A percentile compares a stretch with the other conserved stretches of the same genome.
Evolutionary conservation across 1,284 basidiomycete species (phyloP).

Genomic region (Takashimella tepidaria): DNA sequence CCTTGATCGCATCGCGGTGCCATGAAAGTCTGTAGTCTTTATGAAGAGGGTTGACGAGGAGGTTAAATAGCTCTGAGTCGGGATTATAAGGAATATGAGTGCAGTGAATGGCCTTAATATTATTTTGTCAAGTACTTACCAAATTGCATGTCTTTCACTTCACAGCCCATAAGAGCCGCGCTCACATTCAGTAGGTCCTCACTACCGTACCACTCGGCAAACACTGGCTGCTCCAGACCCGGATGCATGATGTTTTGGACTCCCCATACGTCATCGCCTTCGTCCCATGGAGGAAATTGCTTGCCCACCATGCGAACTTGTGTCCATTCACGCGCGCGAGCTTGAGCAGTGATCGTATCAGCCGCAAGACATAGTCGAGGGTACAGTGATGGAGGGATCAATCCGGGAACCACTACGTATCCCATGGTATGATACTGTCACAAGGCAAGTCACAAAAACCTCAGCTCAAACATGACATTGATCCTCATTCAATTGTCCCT

Average conservation of each 20-base stretch:
- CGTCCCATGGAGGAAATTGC: constrained; percentile 71
- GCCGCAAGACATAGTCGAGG: constrained; percentile 54
- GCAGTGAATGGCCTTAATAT: no score
- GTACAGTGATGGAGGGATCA: constrained; percentile 53
- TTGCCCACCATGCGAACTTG: constrained; percentile 69
- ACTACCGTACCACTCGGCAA: constrained; percentile 65
- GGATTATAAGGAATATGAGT: no score
- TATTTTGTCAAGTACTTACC: no score
- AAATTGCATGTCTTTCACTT: constrained; percentile 60
- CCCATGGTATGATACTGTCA: constrained; percentile 60
- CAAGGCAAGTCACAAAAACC: not conserved
- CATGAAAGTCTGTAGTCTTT: constrained; percentile 72
- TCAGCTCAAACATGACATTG: not conserved
- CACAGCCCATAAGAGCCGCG: constrained; percentile 56
- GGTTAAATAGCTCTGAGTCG: constrained; percentile 68
- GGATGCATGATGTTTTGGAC: constrained; percentile 77
- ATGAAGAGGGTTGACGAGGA: constrained; percentile 64
- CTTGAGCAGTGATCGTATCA: constrained; percentile 54
- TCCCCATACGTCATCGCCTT: constrained; percentile 64
- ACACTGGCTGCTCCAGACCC: constrained; percentile 57
- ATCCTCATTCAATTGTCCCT: no score
- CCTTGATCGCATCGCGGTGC: constrained; percentile 74
- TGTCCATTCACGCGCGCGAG: constrained; percentile 62
- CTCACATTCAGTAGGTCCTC: constrained; percentile 54
- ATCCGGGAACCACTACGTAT: constrained; percentile 62